A percentile compares a stretch with the other conserved stretches of the same genome.
Evolutionary conservation across 495 filamentous ascomycete genomes (phyloP).

Genomic region (Thermochaetoides thermophila): DNA sequence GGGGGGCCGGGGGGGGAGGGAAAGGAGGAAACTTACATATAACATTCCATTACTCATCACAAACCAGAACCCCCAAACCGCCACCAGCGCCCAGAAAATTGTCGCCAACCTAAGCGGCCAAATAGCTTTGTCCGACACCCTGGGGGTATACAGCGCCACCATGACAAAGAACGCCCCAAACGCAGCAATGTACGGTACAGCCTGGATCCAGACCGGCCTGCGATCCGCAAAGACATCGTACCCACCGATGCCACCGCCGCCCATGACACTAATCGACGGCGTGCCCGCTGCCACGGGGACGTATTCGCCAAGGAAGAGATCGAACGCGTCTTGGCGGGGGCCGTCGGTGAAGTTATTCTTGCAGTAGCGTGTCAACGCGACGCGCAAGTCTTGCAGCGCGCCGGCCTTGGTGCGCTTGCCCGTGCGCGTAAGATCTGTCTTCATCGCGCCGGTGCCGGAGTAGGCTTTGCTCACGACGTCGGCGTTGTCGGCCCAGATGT

Average conservation of each 20-base stretch:
- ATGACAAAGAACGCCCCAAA: conserved; percentile 76
- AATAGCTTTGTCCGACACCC: conserved; percentile 48
- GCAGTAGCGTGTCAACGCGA: conserved; percentile 72
- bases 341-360: conserved; percentile 88
- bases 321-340: conserved; percentile 84
- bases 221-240: conserved; percentile 66
- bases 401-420: conserved; percentile 76
- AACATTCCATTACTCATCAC: conserved; percentile 73
- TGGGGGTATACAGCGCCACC: conserved; percentile 59
- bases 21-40: conserved; percentile 49
- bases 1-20: no score
- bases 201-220: conserved; percentile 73
- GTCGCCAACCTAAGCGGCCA: conserved; percentile 70
- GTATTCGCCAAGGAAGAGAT: conserved; percentile 81
- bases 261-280: no score
- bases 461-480: conserved; percentile 87
- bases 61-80: conserved; percentile 55
- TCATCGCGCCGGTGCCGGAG: conserved; percentile 87
- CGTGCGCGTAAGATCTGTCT: conserved; percentile 87
- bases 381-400: conserved; percentile 63
- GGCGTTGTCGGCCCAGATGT: conserved; percentile 96
- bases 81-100: conserved; percentile 56
- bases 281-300: conserved; percentile 53
- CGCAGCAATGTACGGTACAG: conserved; percentile 76
- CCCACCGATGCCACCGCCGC: conserved; percentile 46